Evolutionary conservation across 2,329 filamentous ascomycete genomes (phyloP), one percentile per base, ranked within the genome.

Genomic region (Colletotrichum tanaceti): DNA sequence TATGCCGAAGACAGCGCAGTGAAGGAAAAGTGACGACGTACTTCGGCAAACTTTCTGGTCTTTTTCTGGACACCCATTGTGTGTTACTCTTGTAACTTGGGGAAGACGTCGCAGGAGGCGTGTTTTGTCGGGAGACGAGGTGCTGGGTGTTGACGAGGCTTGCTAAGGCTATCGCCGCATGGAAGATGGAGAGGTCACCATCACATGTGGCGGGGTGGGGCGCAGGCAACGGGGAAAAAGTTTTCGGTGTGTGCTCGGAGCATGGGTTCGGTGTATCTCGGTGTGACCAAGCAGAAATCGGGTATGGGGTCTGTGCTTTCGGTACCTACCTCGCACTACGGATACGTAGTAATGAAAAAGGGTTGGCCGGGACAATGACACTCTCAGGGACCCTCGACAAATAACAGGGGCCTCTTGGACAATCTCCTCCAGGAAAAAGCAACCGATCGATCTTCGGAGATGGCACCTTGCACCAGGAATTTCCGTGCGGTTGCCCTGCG

Each of bases 41-140:
- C 88, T 78, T 86, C 83, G 58, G 90, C 95, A 79, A 97, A 98
- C 84, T 98, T 98, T 83, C 94, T 90, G 61, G 93, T 97, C 79
- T 90, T 93, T 84, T 97, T 97, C 71, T 90, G 89, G 73, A 94
- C 89, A 81, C 94, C 94, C 95, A 98, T 98, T 71, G 65, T 73
- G 54, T 50, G 5, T 22, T 64, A 18, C 46, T 39, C 32, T 24
- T 39, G 13, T 22, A 14, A 22, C 28, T 24, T 59, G 28, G 43
- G n/a, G 5, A 13, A n/a, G 43, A 22, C 4, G 35, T 38, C 57
- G 43, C 9, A n/a, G 7, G 32, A 47, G 38, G 38, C 44, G n/a
- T 35, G 32, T 18, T 11, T 57, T 50, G 50, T 57, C 18, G 54
- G n/a, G 47, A 14, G 50, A 38, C 24, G 44, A 47, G 39, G 32